Base-by-base conservation (phyloP, 108 stramenopile species). In the Cafeteria roenbergensis region DNA sequence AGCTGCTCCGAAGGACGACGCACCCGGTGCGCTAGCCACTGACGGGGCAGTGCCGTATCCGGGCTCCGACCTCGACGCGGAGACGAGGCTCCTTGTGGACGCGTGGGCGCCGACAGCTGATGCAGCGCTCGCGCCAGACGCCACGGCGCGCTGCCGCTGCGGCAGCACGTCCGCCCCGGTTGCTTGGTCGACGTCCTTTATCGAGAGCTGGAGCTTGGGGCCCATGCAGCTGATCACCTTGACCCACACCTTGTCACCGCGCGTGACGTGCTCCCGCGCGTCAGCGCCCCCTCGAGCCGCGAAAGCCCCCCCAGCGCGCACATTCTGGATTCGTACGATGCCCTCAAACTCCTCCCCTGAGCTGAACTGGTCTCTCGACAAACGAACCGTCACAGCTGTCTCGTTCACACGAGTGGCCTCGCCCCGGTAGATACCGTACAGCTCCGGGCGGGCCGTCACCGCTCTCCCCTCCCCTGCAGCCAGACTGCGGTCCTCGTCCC, bases 151-250 rank as follows among this genome's bases (percentile, higher is more conserved):
- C 51, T 21, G 51, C 22, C 22, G 51, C 69, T 85, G 78, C 26
- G 92, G 91, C 86, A 91, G 86, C 26, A 91, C 64, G 74, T 95
- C 92, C 63, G 67, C 61, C 22, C 95, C 95, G 12, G 89, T 84
- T 48, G 61, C 61, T 73, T 96, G 95, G 64, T 96, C 92, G 36
- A 89, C 92, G 72, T 96, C 95, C 77, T 92, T 92, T 61, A 92
- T 75, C 60, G 84, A 86, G 0, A 91, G 75, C 57, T 85, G 68
- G 9, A 93, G 57, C 26, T 75, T 57, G 51, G 70, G 65, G 0
- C 82, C 85, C 56, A 87, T 67, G 12, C 32, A 1, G 6, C 83
- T 87, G 33, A 96, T 85, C 24, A 96, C 77, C 74, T 96, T 96
- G 69, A 93, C 90, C 75, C 80, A 85, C 9, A 90, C 85, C 33